Conservation (phyloP, 2,329 filamentous ascomycete species). For the Ascochyta clinopodiicola region DNA sequence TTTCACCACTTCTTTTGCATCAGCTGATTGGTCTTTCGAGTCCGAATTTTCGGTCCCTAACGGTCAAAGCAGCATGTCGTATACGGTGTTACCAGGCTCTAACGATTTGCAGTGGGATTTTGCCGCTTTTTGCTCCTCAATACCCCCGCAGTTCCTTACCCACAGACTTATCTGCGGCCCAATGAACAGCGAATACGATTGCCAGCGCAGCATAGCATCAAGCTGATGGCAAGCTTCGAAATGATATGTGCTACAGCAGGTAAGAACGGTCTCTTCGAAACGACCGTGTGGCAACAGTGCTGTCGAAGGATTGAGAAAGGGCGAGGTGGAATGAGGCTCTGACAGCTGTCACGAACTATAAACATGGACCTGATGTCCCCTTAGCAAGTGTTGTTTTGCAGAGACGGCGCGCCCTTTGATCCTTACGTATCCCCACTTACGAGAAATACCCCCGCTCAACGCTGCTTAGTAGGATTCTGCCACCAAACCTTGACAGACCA, state of each 20-base stretch:
- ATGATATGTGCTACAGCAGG: conserved; percentile 32
- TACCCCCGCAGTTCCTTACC: conserved; percentile 35
- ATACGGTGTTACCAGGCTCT: conserved; percentile 36
- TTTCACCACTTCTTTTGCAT: conserved; percentile 21
- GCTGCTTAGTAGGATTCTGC: conserved; percentile 20
- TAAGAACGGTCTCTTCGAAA: conserved; percentile 27
- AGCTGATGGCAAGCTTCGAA: conserved; percentile 26
- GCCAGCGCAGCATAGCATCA: conserved; percentile 43
- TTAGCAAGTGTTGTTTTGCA: conserved; percentile 29
- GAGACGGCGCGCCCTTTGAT: conserved; percentile 30
- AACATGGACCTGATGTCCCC: conserved; percentile 34
- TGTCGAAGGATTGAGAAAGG: conserved; percentile 25
- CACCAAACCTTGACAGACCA: conserved; percentile 19
- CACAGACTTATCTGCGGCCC: conserved; percentile 33
- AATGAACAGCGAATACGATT: conserved; percentile 35
- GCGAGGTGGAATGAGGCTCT: conserved; percentile 29
- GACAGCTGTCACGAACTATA: conserved; percentile 37
- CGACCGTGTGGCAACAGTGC: conserved; percentile 33
- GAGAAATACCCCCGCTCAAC: conserved; percentile 29
- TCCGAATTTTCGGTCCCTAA: conserved; percentile 30
- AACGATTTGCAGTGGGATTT: conserved; percentile 32
- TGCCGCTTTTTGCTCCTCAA: conserved; percentile 29
- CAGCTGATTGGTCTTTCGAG: conserved; percentile 34
- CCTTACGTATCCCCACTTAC: conserved; percentile 32
- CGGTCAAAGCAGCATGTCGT: conserved; percentile 37